Conservation (phyloP, 176 grass and related monocot species). For the Oryza meyeriana region DNA sequence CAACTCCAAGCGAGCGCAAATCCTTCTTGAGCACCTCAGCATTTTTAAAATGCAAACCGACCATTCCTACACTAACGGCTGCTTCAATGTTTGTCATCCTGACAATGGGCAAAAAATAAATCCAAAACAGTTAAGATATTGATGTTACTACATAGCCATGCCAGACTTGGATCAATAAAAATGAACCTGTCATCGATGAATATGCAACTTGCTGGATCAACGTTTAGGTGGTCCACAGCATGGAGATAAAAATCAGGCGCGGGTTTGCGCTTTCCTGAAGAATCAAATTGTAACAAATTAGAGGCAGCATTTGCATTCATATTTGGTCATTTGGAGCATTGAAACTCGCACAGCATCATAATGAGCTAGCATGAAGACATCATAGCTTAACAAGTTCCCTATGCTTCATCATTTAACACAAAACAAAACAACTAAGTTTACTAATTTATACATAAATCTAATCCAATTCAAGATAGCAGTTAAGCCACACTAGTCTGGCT, state of each 20-base stretch:
- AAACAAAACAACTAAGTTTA: neutral
- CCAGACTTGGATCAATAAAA: slow-evolving; percentile 2
- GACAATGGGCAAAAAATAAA: neutral
- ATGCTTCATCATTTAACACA: neutral
- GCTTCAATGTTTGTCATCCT: slow-evolving; percentile 83
- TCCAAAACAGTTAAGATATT: neutral
- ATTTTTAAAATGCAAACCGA: slow-evolving; percentile 82
- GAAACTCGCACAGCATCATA: neutral
- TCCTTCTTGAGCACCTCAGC: slow-evolving; percentile 60
- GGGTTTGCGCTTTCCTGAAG: slow-evolving; percentile 91
- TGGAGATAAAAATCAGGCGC: slow-evolving; percentile 68
- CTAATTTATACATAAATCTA: neutral
- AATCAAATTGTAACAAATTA: neutral
- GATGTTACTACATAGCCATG: neutral
- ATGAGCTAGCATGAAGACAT: neutral
- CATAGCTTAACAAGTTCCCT: neutral
- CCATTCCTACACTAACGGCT: slow-evolving; percentile 68
- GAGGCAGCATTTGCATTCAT: neutral
- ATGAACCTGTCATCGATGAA: slow-evolving; percentile 96
- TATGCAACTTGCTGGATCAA: slow-evolving; percentile 82
- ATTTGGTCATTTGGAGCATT: neutral
- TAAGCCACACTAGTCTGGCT: neutral
- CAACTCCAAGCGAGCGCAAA: slow-evolving; percentile 67
- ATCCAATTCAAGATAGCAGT: neutral
- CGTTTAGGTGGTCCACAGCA: slow-evolving; percentile 54